Conservation (phyloP, 495 filamentous ascomycete species). For the Cenococcum geophilum region DNA sequence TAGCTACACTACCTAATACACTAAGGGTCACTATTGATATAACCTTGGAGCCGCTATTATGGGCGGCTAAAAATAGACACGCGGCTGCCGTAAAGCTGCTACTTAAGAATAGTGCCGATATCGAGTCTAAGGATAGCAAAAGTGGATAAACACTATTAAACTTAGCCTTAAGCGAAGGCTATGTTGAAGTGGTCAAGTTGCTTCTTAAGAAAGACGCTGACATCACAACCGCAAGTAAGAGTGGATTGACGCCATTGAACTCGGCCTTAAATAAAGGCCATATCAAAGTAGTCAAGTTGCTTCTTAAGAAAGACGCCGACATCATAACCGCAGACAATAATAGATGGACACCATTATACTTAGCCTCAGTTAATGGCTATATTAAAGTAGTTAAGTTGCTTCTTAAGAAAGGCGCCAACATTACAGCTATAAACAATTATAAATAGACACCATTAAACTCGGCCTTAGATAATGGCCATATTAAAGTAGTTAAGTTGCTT, state of each 20-base stretch:
- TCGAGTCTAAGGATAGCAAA: not conserved
- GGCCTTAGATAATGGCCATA: too few species aligned
- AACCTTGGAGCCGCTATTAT: not conserved
- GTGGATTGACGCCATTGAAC: not conserved
- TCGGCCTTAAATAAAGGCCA: not conserved
- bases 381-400: too few species aligned
- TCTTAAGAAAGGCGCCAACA: too few species aligned
- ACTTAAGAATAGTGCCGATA: not conserved
- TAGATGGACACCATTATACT: too few species aligned
- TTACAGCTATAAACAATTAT: too few species aligned
- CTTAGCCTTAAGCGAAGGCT: not conserved
- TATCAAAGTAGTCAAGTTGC: not conserved
- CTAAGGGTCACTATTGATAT: too few species aligned
- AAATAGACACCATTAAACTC: too few species aligned
- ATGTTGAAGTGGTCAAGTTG: not conserved
- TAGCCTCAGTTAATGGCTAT: too few species aligned
- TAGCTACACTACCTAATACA: too few species aligned
- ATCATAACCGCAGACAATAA: too few species aligned
- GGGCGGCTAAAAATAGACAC: not conserved
- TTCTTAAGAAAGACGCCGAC: too few species aligned
- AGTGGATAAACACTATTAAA: not conserved
- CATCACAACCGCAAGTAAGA: not conserved
- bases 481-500: too few species aligned
- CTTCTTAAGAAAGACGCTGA: not conserved
- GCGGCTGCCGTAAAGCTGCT: not conserved